Conservation (phyloP, 2,329 filamentous ascomycete species). For the Myriosclerotinia scirpicola region DNA sequence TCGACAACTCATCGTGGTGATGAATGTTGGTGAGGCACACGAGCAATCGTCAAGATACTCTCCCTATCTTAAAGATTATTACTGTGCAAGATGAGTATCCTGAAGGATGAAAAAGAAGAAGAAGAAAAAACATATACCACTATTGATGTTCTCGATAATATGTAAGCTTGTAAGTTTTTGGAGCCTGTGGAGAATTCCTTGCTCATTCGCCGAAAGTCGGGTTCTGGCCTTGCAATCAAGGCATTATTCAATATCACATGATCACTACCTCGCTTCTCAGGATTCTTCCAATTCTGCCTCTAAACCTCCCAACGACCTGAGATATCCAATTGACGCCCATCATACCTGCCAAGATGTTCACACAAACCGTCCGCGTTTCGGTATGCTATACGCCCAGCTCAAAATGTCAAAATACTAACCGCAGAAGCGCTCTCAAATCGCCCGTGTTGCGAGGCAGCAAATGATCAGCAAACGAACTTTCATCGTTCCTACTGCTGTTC, state of each 20-base stretch:
- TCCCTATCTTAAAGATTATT: not conserved
- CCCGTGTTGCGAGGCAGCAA: slow-evolving; percentile 40
- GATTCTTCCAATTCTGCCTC: slow-evolving; percentile 26
- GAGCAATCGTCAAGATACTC: not conserved
- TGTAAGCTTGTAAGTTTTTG: too few species aligned
- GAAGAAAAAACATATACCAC: too few species aligned
- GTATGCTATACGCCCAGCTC: slow-evolving; percentile 36
- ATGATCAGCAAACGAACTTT: slow-evolving; percentile 39
- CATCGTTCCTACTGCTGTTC: slow-evolving; percentile 41
- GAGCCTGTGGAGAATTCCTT: not conserved
- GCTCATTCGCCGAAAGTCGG: slow-evolving; percentile 15
- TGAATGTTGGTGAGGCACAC: not conserved
- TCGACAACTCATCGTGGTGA: not conserved
- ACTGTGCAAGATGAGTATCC: not conserved
- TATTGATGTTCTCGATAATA: not conserved
- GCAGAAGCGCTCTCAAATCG: slow-evolving; percentile 41
- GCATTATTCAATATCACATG: slow-evolving; percentile 8
- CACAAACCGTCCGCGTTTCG: slow-evolving; percentile 41
- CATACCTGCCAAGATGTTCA: slow-evolving; percentile 38
- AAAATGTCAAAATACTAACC: slow-evolving; percentile 29
- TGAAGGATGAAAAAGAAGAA: not conserved
- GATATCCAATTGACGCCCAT: slow-evolving; percentile 25
- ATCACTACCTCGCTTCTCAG: slow-evolving; percentile 25
- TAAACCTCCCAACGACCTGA: slow-evolving; percentile 21
- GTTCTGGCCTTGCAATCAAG: slow-evolving; percentile 1